Evolutionary conservation across 192 early-diverging fungal genomes (phyloP).

Genomic region (Backusella westeae): DNA sequence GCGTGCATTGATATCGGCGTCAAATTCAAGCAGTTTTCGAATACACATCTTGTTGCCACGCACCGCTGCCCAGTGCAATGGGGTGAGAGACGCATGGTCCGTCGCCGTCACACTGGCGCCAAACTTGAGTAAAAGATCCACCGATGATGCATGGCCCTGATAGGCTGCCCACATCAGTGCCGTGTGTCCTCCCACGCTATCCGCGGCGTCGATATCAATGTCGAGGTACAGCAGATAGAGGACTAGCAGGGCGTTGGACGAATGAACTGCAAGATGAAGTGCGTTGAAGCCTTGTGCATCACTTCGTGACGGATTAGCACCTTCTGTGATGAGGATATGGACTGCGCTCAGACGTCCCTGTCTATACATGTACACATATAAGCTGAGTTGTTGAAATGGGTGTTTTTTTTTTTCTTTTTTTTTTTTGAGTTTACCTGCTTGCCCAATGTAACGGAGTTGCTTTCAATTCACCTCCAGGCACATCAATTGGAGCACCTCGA

Average conservation of each 20-base stretch:
- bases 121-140: conserved; percentile 66
- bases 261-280: conserved; percentile 87
- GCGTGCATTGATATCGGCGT: conserved; percentile 60
- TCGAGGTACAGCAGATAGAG: conserved; percentile 70
- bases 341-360: conserved; percentile 76
- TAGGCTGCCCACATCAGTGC: conserved; percentile 96
- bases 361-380: conserved; percentile 28
- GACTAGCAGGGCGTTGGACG: conserved; percentile 72
- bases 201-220: conserved; percentile 70
- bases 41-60: conserved; percentile 52
- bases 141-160: conserved; percentile 70
- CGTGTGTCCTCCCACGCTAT: conserved; percentile 79
- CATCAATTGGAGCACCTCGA: conserved; percentile 73
- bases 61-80: conserved; percentile 90
- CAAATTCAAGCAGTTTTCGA: conserved; percentile 71
- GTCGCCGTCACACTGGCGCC: conserved; percentile 69
- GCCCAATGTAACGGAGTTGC: conserved; percentile 97
- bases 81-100: conserved; percentile 74
- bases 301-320: conserved; percentile 70
- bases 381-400: background rate
- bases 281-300: conserved; percentile 90
- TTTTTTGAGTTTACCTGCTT: conserved; percentile 46
- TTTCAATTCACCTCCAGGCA: conserved; percentile 66
- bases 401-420: background rate
- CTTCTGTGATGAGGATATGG: conserved; percentile 65